Conservation (phyloP, 768 basidiomycete genomes). For the Suillus tomentosus region DNA sequence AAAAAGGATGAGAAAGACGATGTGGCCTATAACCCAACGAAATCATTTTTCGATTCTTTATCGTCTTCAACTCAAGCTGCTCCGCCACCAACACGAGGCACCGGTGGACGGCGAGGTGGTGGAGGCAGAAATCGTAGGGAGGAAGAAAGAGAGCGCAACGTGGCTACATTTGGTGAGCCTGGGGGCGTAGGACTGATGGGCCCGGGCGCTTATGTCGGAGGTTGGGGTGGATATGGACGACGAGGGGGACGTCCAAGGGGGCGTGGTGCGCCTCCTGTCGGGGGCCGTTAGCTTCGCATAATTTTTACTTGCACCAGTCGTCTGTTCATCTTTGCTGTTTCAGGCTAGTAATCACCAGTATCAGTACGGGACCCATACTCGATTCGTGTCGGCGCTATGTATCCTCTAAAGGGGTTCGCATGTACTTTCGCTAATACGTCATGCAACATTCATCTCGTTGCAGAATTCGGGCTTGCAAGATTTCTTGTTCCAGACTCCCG, state of each 20-base stretch:
- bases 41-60: conserved; percentile 80
- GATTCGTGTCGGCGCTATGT: background rate
- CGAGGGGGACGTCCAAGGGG: conserved; percentile 44
- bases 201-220: conserved; percentile 76
- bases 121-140: conserved; percentile 72
- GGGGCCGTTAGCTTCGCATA: conserved; percentile 22
- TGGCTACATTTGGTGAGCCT: conserved; percentile 86
- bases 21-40: conserved; percentile 70
- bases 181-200: conserved; percentile 79
- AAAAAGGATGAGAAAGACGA: conserved; percentile 38
- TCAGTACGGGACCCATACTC: background rate
- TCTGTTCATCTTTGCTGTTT: conserved; percentile 1
- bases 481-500: background rate
- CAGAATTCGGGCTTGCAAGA: background rate
- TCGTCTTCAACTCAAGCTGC: conserved; percentile 48
- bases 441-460: background rate
- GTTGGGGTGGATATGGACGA: conserved; percentile 72
- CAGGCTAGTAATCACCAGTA: conserved; percentile 2
- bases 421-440: background rate
- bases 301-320: background rate
- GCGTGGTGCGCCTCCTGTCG: conserved; percentile 31
- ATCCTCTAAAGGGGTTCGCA: background rate
- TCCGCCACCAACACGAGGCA: conserved; percentile 37
- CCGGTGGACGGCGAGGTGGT: conserved; percentile 45
- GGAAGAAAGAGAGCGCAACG: conserved; percentile 82